Base-by-base conservation (phyloP, 208 protist species). In the Trypanosoma boissoni region DNA sequence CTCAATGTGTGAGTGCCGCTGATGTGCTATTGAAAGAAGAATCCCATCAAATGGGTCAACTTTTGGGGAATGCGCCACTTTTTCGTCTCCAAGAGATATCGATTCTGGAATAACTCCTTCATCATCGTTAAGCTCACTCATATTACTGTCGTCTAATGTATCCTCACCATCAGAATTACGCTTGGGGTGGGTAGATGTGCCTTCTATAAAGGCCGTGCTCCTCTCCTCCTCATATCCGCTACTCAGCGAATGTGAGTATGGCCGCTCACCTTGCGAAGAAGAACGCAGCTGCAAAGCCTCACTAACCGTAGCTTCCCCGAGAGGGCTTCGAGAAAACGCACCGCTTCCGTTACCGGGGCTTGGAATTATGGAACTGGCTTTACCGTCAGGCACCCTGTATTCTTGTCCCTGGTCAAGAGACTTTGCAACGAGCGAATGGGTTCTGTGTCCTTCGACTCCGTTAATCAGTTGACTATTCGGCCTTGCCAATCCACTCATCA, bases 1-100 rank as follows among this genome's bases (percentile, higher is more conserved):
- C 14, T 54, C 54, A 44, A 82, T 75, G 64, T 89, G 73, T 23
- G 67, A 76, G 62, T 85, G 73, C 29, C 66, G 60, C 24, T 56
- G 32, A 0, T 49, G 45, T 1, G 81, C 77, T 9, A 70, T 36
- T 3, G 66, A 55, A 3, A 78, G 68, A 12, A 72, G 49, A 3
- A 68, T 34, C 9, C 37, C 29, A 0, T 49, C 63, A 46, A 63
- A 51, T 12, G 46, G 21, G 26, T 51, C 46, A 10, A 31, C 16
- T 44, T n/a, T n/a, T n/a, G n/a, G n/a, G 16, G 8, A 21, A 10
- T 18, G 23, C 45, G 58, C 44, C 52, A 26, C 55, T 50, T 62
- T 43, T 46, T n/a, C n/a, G n/a, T n/a, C n/a, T n/a, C n/a, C n/a
- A n/a, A n/a, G n/a, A n/a, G n/a, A n/a, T n/a, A n/a, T n/a, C n/a